These are phyloP conservation scores for Phlebopus sp. DNA, from an alignment of 1,284 basidiomycete genomes.

Conservation along the genomic window DNA sequence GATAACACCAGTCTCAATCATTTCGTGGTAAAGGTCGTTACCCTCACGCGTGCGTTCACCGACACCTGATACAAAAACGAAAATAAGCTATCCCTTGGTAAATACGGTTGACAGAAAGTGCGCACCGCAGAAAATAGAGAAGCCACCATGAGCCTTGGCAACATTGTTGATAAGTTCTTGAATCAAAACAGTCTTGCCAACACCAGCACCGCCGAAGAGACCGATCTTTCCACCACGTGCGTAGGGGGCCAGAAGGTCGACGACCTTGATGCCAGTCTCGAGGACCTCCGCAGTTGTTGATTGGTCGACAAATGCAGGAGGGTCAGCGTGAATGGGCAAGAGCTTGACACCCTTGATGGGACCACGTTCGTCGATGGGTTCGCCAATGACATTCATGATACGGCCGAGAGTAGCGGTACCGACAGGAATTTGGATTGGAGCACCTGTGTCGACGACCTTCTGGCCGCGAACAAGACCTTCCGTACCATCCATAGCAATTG, in stretches of 20 bases:
- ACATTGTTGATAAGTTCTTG: constrained; percentile 99
- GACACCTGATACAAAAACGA: constrained; percentile 60
- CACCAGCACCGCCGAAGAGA: constrained; percentile 99
- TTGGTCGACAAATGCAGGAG: constrained; percentile 96
- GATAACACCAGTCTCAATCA: constrained; percentile 99
- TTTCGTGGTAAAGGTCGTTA: constrained; percentile 99
- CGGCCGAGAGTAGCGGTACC: constrained; percentile 92
- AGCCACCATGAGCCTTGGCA: constrained; percentile 99
- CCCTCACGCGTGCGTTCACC: constrained; percentile 99
- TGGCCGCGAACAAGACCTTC: constrained; percentile 99
- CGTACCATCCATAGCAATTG: constrained; percentile 98
- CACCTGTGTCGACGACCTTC: constrained; percentile 94
- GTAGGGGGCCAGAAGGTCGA: constrained; percentile 98
- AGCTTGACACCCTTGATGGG: constrained; percentile 95
- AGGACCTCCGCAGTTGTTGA: constrained; percentile 97
- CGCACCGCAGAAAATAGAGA: constrained; percentile 98
- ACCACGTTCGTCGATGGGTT: constrained; percentile 99
- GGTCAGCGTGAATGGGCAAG: constrained; percentile 93
- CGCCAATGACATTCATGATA: constrained; percentile 99
- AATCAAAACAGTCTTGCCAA: constrained; percentile 99
- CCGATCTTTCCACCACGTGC: constrained; percentile 99
- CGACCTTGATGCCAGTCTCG: constrained; percentile 99
- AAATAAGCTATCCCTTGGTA: constrained; percentile 1
- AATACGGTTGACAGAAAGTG: constrained; percentile 8
- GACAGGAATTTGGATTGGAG: constrained; percentile 95